These are phyloP conservation scores for Kodamaea sagamina DNA, from an alignment of 805 yeast genomes.

Conservation along the genomic window DNA sequence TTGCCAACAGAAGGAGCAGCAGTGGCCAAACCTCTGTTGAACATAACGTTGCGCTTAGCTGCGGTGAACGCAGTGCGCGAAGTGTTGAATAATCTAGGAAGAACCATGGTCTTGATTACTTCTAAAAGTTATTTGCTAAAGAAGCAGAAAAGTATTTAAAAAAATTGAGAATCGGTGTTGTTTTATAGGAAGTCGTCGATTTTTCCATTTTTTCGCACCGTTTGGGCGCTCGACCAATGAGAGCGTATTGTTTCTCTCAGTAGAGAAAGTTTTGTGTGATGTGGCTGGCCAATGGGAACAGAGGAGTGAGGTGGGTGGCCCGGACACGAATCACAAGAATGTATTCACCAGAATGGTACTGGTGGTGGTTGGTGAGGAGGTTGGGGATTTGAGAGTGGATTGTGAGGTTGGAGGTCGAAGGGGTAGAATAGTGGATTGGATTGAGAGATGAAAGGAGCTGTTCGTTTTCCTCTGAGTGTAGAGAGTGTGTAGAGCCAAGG, in stretches of 20 bases:
- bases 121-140: conserved; percentile 14
- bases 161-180: conserved; percentile 12
- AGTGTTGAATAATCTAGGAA: conserved; percentile 53
- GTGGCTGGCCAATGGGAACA: conserved; percentile 1
- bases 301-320: no score
- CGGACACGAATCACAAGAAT: no score
- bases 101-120: conserved; percentile 45
- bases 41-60: conserved; percentile 78
- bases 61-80: conserved; percentile 88
- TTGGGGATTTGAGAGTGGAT: no score
- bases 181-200: conserved; percentile 10
- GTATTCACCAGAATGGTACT: not conserved
- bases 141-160: conserved; percentile 13
- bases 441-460: no score
- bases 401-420: no score
- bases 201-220: conserved; percentile 2
- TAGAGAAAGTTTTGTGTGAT: not conserved
- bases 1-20: conserved; percentile 78
- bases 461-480: no score
- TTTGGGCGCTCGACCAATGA: conserved; percentile 8
- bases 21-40: conserved; percentile 76
- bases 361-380: no score
- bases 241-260: conserved; percentile 9
- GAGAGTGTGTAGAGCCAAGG: no score
- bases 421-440: no score